phyloP scores from a whole-genome alignment of 2,329 filamentous ascomycete species.

The Iodosphaeria phyllophila region DNA sequence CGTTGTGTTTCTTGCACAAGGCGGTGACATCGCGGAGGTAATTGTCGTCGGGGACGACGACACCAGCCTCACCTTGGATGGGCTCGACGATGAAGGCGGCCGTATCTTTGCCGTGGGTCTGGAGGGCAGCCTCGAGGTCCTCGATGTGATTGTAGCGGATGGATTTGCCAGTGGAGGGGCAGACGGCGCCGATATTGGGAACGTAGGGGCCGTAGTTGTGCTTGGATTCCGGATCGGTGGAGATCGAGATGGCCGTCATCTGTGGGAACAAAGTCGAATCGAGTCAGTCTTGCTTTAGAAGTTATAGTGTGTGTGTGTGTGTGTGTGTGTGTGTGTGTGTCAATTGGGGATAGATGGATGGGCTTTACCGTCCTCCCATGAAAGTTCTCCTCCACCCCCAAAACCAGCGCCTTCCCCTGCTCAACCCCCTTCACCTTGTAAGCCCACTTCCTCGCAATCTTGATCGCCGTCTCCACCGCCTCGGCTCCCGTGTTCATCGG shows the following conservation, averaged over 20 bases:
- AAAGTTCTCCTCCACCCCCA: conserved; percentile 82
- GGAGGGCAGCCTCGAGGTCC: conserved; percentile 63
- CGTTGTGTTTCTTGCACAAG: conserved; percentile 88
- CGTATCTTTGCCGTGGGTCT: conserved; percentile 65
- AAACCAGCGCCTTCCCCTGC: conserved; percentile 64
- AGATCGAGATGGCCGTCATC: conserved; percentile 92
- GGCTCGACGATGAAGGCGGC: conserved; percentile 91
- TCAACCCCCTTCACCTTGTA: conserved; percentile 92
- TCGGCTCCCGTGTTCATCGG: conserved; percentile 98
- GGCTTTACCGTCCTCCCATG: conserved; percentile 73
- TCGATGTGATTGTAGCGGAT: conserved; percentile 76
- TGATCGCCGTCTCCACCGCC: conserved; percentile 88
- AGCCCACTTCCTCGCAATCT: conserved; percentile 93
- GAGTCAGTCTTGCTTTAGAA: neutral
- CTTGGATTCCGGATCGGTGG: conserved; percentile 83
- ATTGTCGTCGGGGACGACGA: conserved; percentile 80
- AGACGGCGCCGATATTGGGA: conserved; percentile 63
- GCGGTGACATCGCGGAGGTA: conserved; percentile 67
- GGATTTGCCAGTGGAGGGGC: conserved; percentile 55
- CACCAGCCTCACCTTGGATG: conserved; percentile 93
- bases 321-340: neutral
- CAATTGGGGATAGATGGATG: too few species aligned
- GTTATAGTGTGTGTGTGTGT: conserved; percentile 2
- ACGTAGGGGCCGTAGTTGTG: conserved; percentile 96
- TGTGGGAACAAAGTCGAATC: conserved; percentile 13